A percentile compares a stretch with the other conserved stretches of the same genome.
These are phyloP conservation scores for Huntiella moniliformis DNA, from an alignment of 2,329 filamentous ascomycete species.

Conservation along the genomic window DNA sequence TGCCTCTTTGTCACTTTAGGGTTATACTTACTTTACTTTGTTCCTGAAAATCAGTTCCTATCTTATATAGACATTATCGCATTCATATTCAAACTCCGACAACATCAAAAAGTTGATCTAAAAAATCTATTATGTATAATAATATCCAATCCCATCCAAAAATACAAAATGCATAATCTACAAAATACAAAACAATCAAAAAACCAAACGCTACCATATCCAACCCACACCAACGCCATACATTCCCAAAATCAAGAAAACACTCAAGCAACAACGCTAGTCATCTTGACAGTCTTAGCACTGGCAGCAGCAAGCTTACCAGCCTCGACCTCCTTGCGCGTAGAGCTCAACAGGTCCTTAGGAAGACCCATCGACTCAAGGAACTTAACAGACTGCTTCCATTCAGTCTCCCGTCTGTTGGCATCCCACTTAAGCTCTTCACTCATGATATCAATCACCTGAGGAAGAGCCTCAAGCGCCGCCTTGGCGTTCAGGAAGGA, in stretches of 20 bases:
- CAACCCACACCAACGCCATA: background rate
- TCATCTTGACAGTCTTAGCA: constrained; percentile 23
- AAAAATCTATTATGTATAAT: no score
- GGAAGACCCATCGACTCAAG: constrained; percentile 49
- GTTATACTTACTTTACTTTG: no score
- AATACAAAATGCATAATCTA: background rate
- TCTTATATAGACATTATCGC: no score
- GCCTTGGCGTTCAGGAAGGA: constrained; percentile 88
- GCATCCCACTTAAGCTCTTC: constrained; percentile 65
- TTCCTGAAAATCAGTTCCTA: no score
- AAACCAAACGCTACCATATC: background rate
- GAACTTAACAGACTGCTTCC: constrained; percentile 50
- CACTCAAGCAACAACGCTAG: no score
- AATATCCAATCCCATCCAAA: background rate
- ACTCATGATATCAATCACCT: constrained; percentile 75
- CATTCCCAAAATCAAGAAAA: background rate
- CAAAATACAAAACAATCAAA: background rate
- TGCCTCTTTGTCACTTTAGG: no score
- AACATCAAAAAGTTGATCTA: no score
- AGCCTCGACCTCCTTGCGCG: constrained; percentile 40
- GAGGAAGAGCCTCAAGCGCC: constrained; percentile 66
- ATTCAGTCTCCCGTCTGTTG: constrained; percentile 57
- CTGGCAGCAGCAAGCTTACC: constrained; percentile 39
- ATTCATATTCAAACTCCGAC: no score
- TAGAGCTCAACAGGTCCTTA: constrained; percentile 36